Evolutionary conservation across 164 flowering plant species (phyloP), one percentile per base, ranked within the genome.

Genomic region (Vitis rupestris): DNA sequence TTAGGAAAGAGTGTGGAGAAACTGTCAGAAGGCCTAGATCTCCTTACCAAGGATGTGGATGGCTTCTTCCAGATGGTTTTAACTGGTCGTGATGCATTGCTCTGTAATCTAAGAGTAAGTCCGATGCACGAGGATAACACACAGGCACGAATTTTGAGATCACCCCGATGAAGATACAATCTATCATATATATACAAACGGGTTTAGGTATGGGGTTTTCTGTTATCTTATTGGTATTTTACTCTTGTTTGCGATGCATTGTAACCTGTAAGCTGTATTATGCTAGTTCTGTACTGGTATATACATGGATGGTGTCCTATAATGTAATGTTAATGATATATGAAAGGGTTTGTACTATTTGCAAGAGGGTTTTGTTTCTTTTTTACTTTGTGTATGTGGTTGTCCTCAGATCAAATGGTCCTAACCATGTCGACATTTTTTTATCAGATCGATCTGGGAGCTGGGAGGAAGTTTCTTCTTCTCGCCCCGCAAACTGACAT

Each of bases 31-130:
- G 97, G 96, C 16, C 72, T 93, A 4, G 97, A 95, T 78, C 54
- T 72, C 55, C 83, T 91, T 19, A 64, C 86, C 0, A 87, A 87
- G 74, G 85, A 83, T 67, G 94, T 91, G n/a, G 96, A 93, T 59
- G 60, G 82, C n/a, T 93, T 88, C 75, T 95, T 95, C 84, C 89
- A 90, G 52, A 83, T 86, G 67, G 84, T 91, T 72, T 75, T 95
- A 60, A 61, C 78, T 1, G 93, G 99, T 16, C 94, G 99, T 52
- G 93, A 93, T 82, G 88, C 91, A 48, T 80, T 92, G 84, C 96
- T 95, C 63, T 69, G 83, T 71, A 89, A 82, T 68, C 80, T 94
- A 5, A 86, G 99, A 73, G 76, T 68, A 11, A 65, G 63, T 59
- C 50, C 66, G 1, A 58, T 37, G 47, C 23, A 51, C 50, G 80